Percentiles rank a stretch among this genome's conserved stretches.
These are phyloP conservation scores for Cytospora mali DNA, from an alignment of 2,329 filamentous ascomycete genomes.

Conservation along the genomic window DNA sequence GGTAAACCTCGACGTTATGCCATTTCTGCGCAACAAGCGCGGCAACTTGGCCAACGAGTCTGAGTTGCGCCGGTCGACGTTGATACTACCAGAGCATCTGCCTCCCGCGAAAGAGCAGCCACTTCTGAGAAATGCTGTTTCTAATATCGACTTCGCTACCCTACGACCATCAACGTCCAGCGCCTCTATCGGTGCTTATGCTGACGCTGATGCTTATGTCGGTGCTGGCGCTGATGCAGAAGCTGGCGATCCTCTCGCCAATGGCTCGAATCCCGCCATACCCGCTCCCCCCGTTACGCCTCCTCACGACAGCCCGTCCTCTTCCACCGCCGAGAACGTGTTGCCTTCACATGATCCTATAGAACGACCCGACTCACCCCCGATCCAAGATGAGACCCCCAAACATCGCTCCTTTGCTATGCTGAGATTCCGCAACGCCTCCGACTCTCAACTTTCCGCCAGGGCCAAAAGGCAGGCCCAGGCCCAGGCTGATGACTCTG, in stretches of 20 bases:
- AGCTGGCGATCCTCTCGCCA: constrained; percentile 29
- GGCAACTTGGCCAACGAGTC: constrained; percentile 62
- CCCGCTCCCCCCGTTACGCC: constrained; percentile 38
- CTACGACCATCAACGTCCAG: constrained; percentile 23
- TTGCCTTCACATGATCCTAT: constrained; percentile 32
- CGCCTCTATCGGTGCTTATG: constrained; percentile 32
- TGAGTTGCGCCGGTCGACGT: constrained; percentile 58
- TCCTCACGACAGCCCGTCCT: constrained; percentile 35
- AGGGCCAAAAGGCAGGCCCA: constrained; percentile 68
- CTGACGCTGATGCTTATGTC: constrained; percentile 30
- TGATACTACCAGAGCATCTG: constrained; percentile 40
- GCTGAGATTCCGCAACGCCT: constrained; percentile 87
- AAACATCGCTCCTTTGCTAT: constrained; percentile 68
- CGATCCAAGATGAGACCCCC: constrained; percentile 56
- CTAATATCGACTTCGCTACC: constrained; percentile 24
- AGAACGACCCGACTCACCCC: constrained; percentile 50
- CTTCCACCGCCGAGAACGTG: constrained; percentile 32
- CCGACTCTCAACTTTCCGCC: constrained; percentile 83
- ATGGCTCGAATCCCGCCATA: constrained; percentile 31
- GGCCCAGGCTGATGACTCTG: constrained; percentile 53
- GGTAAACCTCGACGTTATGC: constrained; percentile 49
- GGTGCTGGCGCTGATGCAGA: constrained; percentile 23
- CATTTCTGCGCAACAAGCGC: constrained; percentile 60
- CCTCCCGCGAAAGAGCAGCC: constrained; percentile 31
- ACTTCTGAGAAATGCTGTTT: constrained; percentile 17